A percentile compares a stretch with the other conserved stretches of the same genome.
Evolutionary conservation across 768 basidiomycete species (phyloP).

Genomic region (Astraeus odoratus): DNA sequence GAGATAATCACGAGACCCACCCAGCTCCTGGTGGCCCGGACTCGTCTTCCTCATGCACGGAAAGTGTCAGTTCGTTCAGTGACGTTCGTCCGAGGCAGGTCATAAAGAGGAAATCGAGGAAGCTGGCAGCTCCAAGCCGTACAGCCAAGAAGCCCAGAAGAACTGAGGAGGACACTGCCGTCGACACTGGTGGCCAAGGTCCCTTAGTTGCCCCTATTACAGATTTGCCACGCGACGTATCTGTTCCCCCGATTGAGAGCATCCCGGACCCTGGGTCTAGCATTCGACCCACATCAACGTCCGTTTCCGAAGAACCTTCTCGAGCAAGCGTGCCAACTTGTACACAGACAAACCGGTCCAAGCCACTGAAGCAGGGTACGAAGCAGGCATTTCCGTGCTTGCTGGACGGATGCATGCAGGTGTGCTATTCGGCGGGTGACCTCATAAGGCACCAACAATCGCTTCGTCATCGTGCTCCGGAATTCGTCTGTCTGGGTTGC

Average conservation of each 20-base stretch:
- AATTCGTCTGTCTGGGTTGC: conserved; percentile 18
- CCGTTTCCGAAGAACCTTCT: neutral
- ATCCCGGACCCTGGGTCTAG: neutral
- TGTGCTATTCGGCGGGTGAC: conserved; percentile 24
- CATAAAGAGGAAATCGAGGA: conserved; percentile 15
- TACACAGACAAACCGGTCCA: neutral
- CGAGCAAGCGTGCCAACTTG: neutral
- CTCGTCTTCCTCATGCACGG: neutral
- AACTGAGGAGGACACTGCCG: conserved; percentile 7
- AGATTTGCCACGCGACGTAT: neutral
- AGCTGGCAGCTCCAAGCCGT: neutral
- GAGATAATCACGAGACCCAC: neutral
- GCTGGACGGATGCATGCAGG: conserved; percentile 18
- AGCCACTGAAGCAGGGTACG: neutral
- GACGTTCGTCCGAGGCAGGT: conserved; percentile 1
- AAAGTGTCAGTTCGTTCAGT: neutral
- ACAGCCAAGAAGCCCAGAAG: conserved; percentile 11
- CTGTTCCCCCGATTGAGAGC: neutral
- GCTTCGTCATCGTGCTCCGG: conserved; percentile 21
- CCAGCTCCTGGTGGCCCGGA: neutral
- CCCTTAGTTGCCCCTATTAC: neutral
- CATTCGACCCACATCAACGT: neutral
- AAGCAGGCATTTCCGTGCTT: conserved; percentile 18
- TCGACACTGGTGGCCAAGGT: neutral
- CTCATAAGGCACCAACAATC: conserved; percentile 24